Evolutionary conservation across 148 eudicot genomes (phyloP).

Genomic region (Chenopodium album): DNA sequence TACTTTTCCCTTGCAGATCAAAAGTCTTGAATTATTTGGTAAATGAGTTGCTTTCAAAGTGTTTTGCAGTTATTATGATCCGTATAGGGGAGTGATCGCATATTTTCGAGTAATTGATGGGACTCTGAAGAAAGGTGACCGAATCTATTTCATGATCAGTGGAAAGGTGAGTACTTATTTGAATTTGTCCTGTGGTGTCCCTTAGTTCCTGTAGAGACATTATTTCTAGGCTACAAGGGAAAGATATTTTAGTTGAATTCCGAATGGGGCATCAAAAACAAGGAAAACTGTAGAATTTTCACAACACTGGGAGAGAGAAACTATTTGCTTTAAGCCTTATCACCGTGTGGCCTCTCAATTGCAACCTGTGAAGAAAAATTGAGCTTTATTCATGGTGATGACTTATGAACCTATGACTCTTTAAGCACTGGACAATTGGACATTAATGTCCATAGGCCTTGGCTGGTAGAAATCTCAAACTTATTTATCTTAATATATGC

Average conservation of each 20-base stretch:
- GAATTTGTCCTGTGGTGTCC: background rate
- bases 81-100: slow-evolving; percentile 90
- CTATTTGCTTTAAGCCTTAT: background rate
- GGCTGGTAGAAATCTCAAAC: background rate
- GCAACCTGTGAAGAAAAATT: background rate
- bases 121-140: slow-evolving; percentile 86
- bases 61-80: slow-evolving; percentile 89
- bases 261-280: background rate
- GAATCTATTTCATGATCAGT: slow-evolving; percentile 85
- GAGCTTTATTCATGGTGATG: background rate
- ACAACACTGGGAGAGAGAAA: background rate
- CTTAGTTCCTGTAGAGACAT: background rate
- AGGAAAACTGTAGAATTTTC: background rate
- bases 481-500: background rate
- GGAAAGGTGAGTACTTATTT: slow-evolving; percentile 56
- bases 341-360: background rate
- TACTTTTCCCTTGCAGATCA: background rate
- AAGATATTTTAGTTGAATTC: background rate
- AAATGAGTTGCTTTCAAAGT: slow-evolving; percentile 24
- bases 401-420: background rate
- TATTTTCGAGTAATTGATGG: slow-evolving; percentile 97
- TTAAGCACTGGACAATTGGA: background rate
- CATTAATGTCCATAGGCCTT: background rate
- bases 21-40: background rate
- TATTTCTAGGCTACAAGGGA: background rate